Evolutionary conservation across 495 filamentous ascomycete species (phyloP).

Genomic region (Gamarada debralockiae): DNA sequence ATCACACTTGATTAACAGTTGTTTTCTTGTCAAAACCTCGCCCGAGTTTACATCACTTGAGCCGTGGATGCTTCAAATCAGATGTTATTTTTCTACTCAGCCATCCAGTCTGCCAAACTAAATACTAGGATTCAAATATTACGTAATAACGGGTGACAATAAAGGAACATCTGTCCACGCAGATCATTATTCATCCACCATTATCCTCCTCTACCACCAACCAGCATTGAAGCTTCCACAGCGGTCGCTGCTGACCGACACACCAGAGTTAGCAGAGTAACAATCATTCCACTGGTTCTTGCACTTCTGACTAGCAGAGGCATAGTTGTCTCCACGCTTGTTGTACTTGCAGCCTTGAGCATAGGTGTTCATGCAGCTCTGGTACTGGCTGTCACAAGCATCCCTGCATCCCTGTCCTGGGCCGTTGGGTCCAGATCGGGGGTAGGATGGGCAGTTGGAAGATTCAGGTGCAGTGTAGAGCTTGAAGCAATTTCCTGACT

Average conservation of each 20-base stretch:
- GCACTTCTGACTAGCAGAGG: slow-evolving; percentile 34
- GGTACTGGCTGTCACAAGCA: slow-evolving; percentile 45
- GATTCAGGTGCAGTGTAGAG: slow-evolving; percentile 35
- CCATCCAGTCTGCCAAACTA: too few relatives aligned
- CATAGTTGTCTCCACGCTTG: slow-evolving; percentile 23
- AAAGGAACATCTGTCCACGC: too few relatives aligned
- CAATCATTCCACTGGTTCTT: slow-evolving; percentile 38
- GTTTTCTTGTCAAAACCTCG: too few relatives aligned
- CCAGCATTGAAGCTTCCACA: slow-evolving; percentile 19
- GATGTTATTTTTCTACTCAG: too few relatives aligned
- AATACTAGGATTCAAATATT: too few relatives aligned
- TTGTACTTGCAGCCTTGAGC: slow-evolving; percentile 35
- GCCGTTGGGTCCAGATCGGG: slow-evolving; percentile 10
- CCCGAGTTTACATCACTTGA: too few relatives aligned
- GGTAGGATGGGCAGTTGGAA: slow-evolving; percentile 34
- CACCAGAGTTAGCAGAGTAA: slow-evolving; percentile 26
- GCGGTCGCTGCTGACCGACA: slow-evolving; percentile 14
- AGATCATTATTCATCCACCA: too few relatives aligned
- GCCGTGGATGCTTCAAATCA: too few relatives aligned
- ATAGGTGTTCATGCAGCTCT: slow-evolving; percentile 40
- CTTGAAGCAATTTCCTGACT: slow-evolving; percentile 38
- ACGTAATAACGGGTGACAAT: too few relatives aligned
- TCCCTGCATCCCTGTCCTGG: slow-evolving; percentile 36
- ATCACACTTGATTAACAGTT: too few relatives aligned
- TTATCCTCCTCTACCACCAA: slow-evolving; percentile 10